Evolutionary conservation across 192 early-diverging fungal species (phyloP).

Genomic region (Coemansia sp.): DNA sequence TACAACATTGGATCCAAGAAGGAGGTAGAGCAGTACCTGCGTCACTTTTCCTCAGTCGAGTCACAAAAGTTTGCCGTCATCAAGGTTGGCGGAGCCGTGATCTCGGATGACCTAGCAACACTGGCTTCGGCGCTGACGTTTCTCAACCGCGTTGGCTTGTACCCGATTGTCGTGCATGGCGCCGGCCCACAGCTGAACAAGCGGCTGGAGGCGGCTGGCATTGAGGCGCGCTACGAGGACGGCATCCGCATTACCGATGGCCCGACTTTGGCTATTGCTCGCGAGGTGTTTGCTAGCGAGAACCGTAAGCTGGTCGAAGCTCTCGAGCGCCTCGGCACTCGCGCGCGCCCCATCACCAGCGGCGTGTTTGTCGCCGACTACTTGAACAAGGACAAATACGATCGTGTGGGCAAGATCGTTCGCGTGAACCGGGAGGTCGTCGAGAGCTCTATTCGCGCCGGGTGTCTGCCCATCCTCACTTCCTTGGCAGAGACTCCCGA

Average conservation of each 20-base stretch:
- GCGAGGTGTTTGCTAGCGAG: conserved; percentile 92
- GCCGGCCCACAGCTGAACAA: conserved; percentile 97
- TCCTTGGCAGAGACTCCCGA: conserved; percentile 93
- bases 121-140: conserved; percentile 96
- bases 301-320: conserved; percentile 98
- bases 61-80: conserved; percentile 99
- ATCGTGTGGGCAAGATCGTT: conserved; percentile 90
- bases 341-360: conserved; percentile 93
- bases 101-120: conserved; percentile 94
- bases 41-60: conserved; percentile 96
- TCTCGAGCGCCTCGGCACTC: conserved; percentile 91
- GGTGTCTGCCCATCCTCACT: conserved; percentile 94
- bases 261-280: conserved; percentile 91
- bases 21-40: conserved; percentile 98
- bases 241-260: conserved; percentile 98
- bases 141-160: conserved; percentile 95
- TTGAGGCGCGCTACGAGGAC: conserved; percentile 96
- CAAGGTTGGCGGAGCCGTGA: conserved; percentile 97
- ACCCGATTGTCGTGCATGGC: conserved; percentile 98
- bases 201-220: conserved; percentile 85
- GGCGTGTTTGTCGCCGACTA: conserved; percentile 98
- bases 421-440: conserved; percentile 92
- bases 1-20: conserved; percentile 99
- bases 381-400: conserved; percentile 94
- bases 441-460: conserved; percentile 91